Evolutionary conservation across 306 rosid species (phyloP).

Genomic region (Ceratonia siliqua): DNA sequence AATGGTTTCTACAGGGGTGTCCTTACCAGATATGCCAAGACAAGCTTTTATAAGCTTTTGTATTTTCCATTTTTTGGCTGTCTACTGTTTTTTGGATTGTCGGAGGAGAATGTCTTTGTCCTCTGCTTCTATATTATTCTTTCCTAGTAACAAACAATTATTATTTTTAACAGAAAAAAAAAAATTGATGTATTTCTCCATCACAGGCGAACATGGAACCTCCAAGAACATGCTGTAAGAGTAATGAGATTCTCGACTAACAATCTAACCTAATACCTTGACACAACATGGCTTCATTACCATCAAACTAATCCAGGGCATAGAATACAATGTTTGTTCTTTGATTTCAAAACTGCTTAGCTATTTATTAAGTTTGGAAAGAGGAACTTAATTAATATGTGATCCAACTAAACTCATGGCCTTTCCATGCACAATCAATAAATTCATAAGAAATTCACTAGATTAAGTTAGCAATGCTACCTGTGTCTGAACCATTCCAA

Average conservation of each 20-base stretch:
- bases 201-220: neutral
- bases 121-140: no score
- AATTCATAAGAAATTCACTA: constrained; percentile 1
- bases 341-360: constrained; percentile 4
- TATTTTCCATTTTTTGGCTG: no score
- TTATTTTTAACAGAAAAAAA: neutral
- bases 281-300: neutral
- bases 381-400: constrained; percentile 8
- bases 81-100: no score
- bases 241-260: constrained; percentile 4
- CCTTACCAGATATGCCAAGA: no score
- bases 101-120: no score
- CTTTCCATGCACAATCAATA: constrained; percentile 23
- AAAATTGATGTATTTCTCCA: constrained; percentile 4
- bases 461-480: constrained; percentile 44
- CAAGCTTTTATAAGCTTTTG: no score
- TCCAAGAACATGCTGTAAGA: constrained; percentile 3
- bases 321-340: neutral
- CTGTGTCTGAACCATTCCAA: constrained; percentile 95
- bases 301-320: constrained; percentile 19
- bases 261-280: constrained; percentile 10
- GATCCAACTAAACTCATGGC: neutral
- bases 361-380: constrained; percentile 24
- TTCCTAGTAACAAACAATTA: neutral
- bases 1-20: no score